Base-by-base conservation (phyloP, 345 rosid genomes). In the Pugionium cornutum region DNA sequence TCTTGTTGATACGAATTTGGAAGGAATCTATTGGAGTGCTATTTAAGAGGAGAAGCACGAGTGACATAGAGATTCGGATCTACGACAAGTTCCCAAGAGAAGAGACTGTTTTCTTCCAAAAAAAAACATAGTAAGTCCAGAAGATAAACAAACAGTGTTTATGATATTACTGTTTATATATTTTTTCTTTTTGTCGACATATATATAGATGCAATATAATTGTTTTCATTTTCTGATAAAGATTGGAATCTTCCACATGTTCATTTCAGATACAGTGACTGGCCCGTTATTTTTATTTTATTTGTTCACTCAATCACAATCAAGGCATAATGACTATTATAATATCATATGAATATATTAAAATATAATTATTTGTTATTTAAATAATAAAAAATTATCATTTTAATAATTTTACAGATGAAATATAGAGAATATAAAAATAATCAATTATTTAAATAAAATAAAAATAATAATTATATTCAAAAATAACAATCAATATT, bases 1-100 rank as follows among this genome's bases (percentile, higher is more conserved):
- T 18, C 18, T 18, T 18, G 18, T 18, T 18, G 18, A 18, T 18
- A 18, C 11, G 4, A 49, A 43, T 4, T 68, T 6, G 4, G 6
- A 48, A 42, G 39, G 63, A 49, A 50, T 51, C 31, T 68, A 39
- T 39, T 6, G 57, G 35, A 48, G 3, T 25, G 27, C 26, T 48
- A 4, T 1, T 50, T 41, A 60, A 69, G 35, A 42, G 46, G 29
- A 52, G 40, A 60, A 43, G 18, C 62, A 61, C 67, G 61, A 60
- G 55, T 69, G 5, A 35, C 67, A 69, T 61, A 61, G 67, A 69
- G 62, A 61, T 69, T 61, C 62, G 74, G 61, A 69, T 42, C 31
- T 28, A 44, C 9, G 54, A 25, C 54, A 44, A 53, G 62, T 69
- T 69, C 74, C 74, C 64, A 71, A 64, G 69, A 64, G 30, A 63